These are phyloP conservation scores for Brettanomyces anomalus DNA, from an alignment of 805 yeast genomes.

Conservation along the genomic window DNA sequence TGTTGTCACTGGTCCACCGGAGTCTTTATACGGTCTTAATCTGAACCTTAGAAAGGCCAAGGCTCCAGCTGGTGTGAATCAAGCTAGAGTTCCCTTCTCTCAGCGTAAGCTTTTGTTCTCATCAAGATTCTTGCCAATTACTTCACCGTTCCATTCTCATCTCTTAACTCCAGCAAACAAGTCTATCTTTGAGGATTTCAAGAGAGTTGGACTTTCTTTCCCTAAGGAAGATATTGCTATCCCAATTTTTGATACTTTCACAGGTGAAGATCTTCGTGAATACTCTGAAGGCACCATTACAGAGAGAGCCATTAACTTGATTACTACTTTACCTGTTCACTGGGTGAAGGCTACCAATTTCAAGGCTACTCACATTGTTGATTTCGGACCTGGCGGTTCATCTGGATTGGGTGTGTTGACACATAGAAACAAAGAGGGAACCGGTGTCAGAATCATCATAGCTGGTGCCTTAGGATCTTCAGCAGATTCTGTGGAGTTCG, in stretches of 20 bases:
- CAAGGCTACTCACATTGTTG: constrained; percentile 79
- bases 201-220: constrained; percentile 49
- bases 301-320: constrained; percentile 68
- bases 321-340: constrained; percentile 81
- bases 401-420: constrained; percentile 95
- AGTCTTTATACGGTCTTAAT: constrained; percentile 92
- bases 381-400: constrained; percentile 98
- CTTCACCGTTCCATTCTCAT: constrained; percentile 95
- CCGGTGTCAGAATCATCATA: constrained; percentile 89
- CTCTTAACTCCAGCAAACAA: constrained; percentile 66
- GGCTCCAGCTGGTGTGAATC: constrained; percentile 91
- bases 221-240: constrained; percentile 48
- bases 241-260: constrained; percentile 87
- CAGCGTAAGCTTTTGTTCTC: constrained; percentile 92
- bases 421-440: constrained; percentile 96
- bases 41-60: constrained; percentile 86
- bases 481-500: constrained; percentile 72
- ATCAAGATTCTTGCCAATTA: constrained; percentile 88
- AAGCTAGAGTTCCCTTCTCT: constrained; percentile 86
- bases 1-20: constrained; percentile 97
- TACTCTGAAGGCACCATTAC: constrained; percentile 41
- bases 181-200: constrained; percentile 57
- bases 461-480: constrained; percentile 81
- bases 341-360: constrained; percentile 90
- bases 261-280: constrained; percentile 69